A percentile compares a stretch with the other conserved stretches of the same genome.
phyloP scores from a whole-genome alignment of 2,329 filamentous ascomycete species.

The Penicillium sp. region DNA sequence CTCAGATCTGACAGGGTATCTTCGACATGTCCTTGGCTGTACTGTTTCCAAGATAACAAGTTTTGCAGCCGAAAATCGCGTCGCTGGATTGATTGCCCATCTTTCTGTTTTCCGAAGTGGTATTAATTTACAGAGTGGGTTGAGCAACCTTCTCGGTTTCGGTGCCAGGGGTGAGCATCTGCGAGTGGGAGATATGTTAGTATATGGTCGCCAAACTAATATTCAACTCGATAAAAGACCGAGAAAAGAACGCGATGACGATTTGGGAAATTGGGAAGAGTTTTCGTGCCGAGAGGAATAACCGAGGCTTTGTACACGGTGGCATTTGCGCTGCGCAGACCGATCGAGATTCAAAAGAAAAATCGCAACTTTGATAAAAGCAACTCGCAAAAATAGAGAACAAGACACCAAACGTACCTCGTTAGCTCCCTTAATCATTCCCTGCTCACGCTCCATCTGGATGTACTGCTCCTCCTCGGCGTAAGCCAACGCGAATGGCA shows the following conservation, averaged over 20 bases:
- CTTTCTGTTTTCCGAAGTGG: constrained; percentile 19
- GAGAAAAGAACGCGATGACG: background rate
- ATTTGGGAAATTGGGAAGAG: background rate
- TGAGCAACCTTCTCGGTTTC: constrained; percentile 32
- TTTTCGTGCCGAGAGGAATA: background rate
- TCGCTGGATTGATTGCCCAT: constrained; percentile 19
- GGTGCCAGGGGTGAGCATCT: constrained; percentile 47
- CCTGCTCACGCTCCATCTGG: constrained; percentile 97
- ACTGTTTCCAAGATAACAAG: constrained; percentile 2
- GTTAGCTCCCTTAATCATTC: constrained; percentile 87
- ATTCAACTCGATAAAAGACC: too few relatives aligned
- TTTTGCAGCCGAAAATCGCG: constrained; percentile 6
- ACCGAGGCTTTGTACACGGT: constrained; percentile 6
- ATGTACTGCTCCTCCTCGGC: constrained; percentile 94
- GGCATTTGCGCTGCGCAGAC: background rate
- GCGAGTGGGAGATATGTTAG: constrained; percentile 15
- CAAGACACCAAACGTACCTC: constrained; percentile 56
- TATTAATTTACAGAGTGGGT: constrained; percentile 39
- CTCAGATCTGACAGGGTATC: background rate
- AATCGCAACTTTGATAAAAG: background rate
- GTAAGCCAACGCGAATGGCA: constrained; percentile 90
- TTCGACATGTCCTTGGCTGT: background rate
- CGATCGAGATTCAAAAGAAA: background rate
- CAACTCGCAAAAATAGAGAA: background rate
- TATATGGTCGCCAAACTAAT: background rate